Conservation (phyloP, 1,284 basidiomycete species). For the Ceratobasidium theobromae region DNA sequence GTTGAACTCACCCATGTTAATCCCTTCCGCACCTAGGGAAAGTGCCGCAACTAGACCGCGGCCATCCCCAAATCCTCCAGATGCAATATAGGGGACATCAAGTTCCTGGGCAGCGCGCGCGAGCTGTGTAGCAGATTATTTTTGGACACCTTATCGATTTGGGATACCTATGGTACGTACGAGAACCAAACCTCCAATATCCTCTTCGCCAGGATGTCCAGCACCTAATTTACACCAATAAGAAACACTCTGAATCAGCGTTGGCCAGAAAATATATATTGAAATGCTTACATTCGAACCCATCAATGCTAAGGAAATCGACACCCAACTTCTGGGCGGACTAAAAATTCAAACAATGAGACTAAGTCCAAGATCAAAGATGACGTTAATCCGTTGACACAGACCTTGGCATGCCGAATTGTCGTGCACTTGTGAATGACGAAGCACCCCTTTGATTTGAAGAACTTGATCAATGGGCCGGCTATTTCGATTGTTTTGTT, state of each 20-base stretch:
- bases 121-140: slow-evolving; percentile 50
- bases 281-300: slow-evolving; percentile 75
- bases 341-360: neutral
- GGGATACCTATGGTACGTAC: slow-evolving; percentile 48
- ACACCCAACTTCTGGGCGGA: slow-evolving; percentile 78
- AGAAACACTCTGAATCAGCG: slow-evolving; percentile 3
- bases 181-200: slow-evolving; percentile 88
- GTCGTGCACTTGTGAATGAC: slow-evolving; percentile 93
- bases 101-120: slow-evolving; percentile 87
- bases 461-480: slow-evolving; percentile 69
- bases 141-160: neutral
- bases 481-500: neutral
- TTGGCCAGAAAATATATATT: too few species aligned
- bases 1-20: slow-evolving; percentile 9
- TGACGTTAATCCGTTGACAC: slow-evolving; percentile 15
- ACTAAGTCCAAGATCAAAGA: neutral
- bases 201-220: slow-evolving; percentile 94
- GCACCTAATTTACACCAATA: slow-evolving; percentile 57
- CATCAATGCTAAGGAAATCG: slow-evolving; percentile 85
- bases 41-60: slow-evolving; percentile 82
- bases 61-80: slow-evolving; percentile 81
- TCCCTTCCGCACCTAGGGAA: slow-evolving; percentile 74
- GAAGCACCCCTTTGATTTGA: slow-evolving; percentile 72
- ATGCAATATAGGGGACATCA: slow-evolving; percentile 84
- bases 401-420: slow-evolving; percentile 79